Conservation (phyloP, 495 filamentous ascomycete species). For the Aspergillus wentii region DNA sequence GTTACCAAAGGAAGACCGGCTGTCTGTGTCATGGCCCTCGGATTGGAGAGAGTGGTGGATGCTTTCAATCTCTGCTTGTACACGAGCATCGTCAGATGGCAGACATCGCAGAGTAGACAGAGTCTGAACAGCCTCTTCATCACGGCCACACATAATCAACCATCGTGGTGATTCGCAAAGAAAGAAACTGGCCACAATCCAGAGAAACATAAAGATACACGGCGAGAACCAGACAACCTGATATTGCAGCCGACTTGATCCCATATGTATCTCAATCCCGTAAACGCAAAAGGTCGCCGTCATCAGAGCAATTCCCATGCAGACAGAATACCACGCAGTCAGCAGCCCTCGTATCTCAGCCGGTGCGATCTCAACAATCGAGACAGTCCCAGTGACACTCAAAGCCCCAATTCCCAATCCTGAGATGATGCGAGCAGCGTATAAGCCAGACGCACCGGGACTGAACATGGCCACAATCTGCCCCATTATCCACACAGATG, state of each 20-base stretch:
- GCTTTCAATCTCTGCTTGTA: constrained; percentile 19
- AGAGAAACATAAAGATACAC: constrained; percentile 8
- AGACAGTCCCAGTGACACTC: constrained; percentile 7
- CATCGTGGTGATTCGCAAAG: constrained; percentile 34
- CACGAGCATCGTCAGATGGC: constrained; percentile 12
- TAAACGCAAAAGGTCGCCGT: constrained; percentile 8
- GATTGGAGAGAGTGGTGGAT: constrained; percentile 20
- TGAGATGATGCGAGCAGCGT: constrained; percentile 10
- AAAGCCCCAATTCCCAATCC: constrained; percentile 15
- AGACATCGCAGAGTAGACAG: constrained; percentile 22
- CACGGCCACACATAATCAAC: constrained; percentile 15
- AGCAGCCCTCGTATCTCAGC: constrained; percentile 15
- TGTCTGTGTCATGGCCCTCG: too few relatives aligned
- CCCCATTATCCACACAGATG: constrained; percentile 1
- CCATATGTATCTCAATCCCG: constrained; percentile 6
- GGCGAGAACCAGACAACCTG: constrained; percentile 13
- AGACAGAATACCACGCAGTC: constrained; percentile 10
- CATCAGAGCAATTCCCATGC: constrained; percentile 4
- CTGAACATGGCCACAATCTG: not conserved
- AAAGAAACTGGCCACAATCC: constrained; percentile 12
- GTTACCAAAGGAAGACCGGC: too few relatives aligned
- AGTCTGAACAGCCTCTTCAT: constrained; percentile 21
- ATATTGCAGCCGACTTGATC: constrained; percentile 10
- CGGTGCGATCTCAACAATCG: constrained; percentile 14
- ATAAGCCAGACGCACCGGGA: too few relatives aligned